These are phyloP conservation scores for Kentomonas sorsogonicus DNA, from an alignment of 208 protist genomes.

Conservation along the genomic window DNA sequence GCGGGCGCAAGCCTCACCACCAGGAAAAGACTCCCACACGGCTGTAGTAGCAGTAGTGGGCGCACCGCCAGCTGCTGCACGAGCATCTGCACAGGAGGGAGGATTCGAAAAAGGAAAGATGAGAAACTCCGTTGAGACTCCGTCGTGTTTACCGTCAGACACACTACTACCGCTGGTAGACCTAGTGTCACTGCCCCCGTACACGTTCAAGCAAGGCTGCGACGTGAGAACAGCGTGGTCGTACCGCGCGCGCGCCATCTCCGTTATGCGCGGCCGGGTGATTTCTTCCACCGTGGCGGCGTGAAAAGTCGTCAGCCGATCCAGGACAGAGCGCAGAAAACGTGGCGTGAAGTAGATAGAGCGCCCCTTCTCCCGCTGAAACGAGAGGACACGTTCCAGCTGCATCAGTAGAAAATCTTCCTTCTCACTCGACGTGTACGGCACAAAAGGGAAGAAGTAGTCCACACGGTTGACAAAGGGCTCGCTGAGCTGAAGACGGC, in stretches of 20 bases:
- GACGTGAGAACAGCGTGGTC: constrained; percentile 52
- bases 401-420: constrained; percentile 54
- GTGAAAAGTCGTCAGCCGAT: constrained; percentile 59
- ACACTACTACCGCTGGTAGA: too few species aligned
- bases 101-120: too few species aligned
- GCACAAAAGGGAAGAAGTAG: constrained; percentile 73
- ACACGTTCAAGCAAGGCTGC: constrained; percentile 18
- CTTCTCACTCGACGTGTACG: constrained; percentile 64
- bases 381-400: constrained; percentile 48
- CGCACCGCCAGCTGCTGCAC: too few species aligned
- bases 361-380: constrained; percentile 39
- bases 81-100: too few species aligned
- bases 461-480: constrained; percentile 85
- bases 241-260: constrained; percentile 37
- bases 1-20: not conserved
- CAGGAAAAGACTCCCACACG: not conserved
- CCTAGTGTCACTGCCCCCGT: constrained; percentile 6
- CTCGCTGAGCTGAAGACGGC: constrained; percentile 48
- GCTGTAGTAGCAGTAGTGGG: too few species aligned
- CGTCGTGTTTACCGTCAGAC: too few species aligned
- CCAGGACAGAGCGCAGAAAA: constrained; percentile 42
- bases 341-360: constrained; percentile 45
- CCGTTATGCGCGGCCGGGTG: constrained; percentile 52
- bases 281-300: constrained; percentile 62
- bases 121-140: too few species aligned